Conservation (phyloP, 2,329 filamentous ascomycete species). For the Dichotomopilus funicola region DNA sequence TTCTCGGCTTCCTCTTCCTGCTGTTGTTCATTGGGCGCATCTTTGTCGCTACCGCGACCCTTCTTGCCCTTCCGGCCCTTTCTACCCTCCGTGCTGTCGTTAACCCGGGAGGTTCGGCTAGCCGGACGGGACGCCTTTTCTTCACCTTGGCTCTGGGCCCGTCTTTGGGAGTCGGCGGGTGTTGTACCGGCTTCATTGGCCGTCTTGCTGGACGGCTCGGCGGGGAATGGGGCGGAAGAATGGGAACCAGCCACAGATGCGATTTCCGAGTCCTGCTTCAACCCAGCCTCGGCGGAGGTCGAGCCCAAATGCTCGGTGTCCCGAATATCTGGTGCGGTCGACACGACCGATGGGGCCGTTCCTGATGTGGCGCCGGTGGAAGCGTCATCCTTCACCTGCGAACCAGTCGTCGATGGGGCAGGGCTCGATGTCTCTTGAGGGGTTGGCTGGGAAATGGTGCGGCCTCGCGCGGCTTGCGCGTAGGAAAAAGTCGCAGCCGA, state of each 20-base stretch:
- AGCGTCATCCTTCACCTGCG: slow-evolving; percentile 31
- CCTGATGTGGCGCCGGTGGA: slow-evolving; percentile 31
- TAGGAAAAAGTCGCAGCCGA: slow-evolving; percentile 72
- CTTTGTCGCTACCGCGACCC: slow-evolving; percentile 43
- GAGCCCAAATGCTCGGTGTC: slow-evolving; percentile 24
- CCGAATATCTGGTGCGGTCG: slow-evolving; percentile 31
- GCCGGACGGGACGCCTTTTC: slow-evolving; percentile 45
- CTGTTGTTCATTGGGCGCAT: slow-evolving; percentile 46
- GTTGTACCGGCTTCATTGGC: slow-evolving; percentile 15
- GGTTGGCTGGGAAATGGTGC: slow-evolving; percentile 41
- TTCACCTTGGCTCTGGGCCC: slow-evolving; percentile 13
- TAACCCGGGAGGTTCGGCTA: slow-evolving; percentile 58
- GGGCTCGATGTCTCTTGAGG: slow-evolving; percentile 25
- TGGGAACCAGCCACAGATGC: slow-evolving; percentile 24
- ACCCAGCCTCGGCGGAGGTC: slow-evolving; percentile 20
- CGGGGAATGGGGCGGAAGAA: slow-evolving; percentile 33
- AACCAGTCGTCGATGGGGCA: slow-evolving; percentile 29
- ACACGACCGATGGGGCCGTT: slow-evolving; percentile 32
- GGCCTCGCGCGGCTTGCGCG: slow-evolving; percentile 88
- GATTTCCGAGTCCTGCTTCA: slow-evolving; percentile 27
- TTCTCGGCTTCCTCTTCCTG: slow-evolving; percentile 46
- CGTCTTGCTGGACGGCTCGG: slow-evolving; percentile 22
- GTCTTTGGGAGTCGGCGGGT: slow-evolving; percentile 13
- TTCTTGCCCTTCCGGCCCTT: slow-evolving; percentile 61
- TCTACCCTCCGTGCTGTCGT: slow-evolving; percentile 61